Conservation (phyloP, 495 filamentous ascomycete genomes). For the Tuber melanosporum region DNA sequence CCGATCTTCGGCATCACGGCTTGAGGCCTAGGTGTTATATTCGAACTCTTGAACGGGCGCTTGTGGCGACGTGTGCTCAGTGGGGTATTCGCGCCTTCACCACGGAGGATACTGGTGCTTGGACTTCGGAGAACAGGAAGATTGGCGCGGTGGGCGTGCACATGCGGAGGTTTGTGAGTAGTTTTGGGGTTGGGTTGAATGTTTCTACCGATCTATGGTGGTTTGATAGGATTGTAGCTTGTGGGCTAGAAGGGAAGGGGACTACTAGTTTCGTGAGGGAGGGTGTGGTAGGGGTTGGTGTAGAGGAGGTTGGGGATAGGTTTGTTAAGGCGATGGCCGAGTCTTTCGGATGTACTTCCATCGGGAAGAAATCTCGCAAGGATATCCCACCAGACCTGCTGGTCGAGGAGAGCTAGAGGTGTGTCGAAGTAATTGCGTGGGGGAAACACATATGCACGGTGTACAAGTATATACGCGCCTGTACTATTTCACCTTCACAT, state of each 20-base stretch:
- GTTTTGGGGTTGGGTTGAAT: constrained; percentile 82
- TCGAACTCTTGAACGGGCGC: constrained; percentile 64
- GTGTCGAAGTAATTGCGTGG: neutral
- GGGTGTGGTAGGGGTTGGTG: constrained; percentile 28
- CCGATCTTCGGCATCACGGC: constrained; percentile 60
- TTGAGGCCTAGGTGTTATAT: constrained; percentile 61
- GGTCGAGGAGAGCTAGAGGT: neutral
- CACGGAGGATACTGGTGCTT: constrained; percentile 82
- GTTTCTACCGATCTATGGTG: constrained; percentile 60
- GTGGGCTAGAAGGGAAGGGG: constrained; percentile 70
- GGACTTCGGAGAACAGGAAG: constrained; percentile 61
- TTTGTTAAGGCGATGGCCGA: constrained; percentile 31
- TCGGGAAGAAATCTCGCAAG: neutral
- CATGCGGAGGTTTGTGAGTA: constrained; percentile 73
- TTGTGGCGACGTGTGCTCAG: constrained; percentile 55
- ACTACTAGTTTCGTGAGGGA: constrained; percentile 58
- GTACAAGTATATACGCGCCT: neutral
- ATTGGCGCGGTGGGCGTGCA: constrained; percentile 87
- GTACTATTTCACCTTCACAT: neutral
- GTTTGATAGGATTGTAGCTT: constrained; percentile 76
- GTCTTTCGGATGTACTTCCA: constrained; percentile 22
- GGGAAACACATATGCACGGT: neutral
- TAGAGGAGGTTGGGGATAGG: constrained; percentile 29
- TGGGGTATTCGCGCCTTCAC: constrained; percentile 55
- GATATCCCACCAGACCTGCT: neutral